A percentile compares a stretch with the other conserved stretches of the same genome.
These are phyloP conservation scores for Suillus clintonianus DNA, from an alignment of 768 basidiomycete genomes.

Conservation along the genomic window DNA sequence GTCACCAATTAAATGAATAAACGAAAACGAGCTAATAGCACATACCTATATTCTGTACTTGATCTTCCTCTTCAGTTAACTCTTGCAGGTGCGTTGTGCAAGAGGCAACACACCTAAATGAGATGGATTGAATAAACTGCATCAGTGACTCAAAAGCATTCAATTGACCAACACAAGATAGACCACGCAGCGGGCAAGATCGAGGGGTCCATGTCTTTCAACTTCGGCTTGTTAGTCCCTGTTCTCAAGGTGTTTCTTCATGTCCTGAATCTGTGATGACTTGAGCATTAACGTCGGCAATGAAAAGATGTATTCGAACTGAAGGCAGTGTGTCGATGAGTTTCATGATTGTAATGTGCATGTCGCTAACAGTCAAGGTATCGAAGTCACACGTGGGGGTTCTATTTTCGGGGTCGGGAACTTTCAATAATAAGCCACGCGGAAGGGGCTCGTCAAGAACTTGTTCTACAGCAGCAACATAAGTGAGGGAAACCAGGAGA, in stretches of 20 bases:
- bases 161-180: conserved; percentile 57
- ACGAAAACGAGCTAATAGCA: background rate
- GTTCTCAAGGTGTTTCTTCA: conserved; percentile 58
- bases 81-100: conserved; percentile 74
- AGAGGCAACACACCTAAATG: conserved; percentile 63
- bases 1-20: background rate
- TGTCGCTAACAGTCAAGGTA: conserved; percentile 40
- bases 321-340: conserved; percentile 52
- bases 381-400: conserved; percentile 52
- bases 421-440: conserved; percentile 59
- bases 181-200: conserved; percentile 66
- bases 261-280: conserved; percentile 46
- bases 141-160: background rate
- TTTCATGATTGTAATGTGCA: conserved; percentile 45
- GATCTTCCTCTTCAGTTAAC: conserved; percentile 53
- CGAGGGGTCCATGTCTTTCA: conserved; percentile 50
- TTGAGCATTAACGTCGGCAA: background rate
- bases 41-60: conserved; percentile 54
- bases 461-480: conserved; percentile 53
- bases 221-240: conserved; percentile 54
- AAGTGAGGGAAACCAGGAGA: conserved; percentile 65
- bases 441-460: conserved; percentile 60
- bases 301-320: conserved; percentile 31
- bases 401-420: conserved; percentile 30
- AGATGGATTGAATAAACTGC: background rate